phyloP scores from a whole-genome alignment of 352 stramenopile species.

The Globisporangium iwayamae region DNA sequence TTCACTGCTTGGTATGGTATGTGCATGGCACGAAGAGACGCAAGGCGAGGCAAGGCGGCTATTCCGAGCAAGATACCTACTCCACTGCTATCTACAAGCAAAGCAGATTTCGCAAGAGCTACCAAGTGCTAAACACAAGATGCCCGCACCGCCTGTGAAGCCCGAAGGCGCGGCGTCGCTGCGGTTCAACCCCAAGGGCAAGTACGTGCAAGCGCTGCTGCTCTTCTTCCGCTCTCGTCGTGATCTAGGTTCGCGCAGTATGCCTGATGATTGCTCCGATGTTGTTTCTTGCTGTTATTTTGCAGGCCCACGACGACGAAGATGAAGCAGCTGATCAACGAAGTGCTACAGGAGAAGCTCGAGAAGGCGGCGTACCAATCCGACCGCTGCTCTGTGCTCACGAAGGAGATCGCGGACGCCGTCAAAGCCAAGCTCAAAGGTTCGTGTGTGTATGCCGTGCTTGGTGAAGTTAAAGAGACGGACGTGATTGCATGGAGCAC shows the following conservation, averaged over 20 bases:
- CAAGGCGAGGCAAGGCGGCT: neutral
- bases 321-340: constrained; percentile 73
- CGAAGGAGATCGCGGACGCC: constrained; percentile 84
- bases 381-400: constrained; percentile 68
- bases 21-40: neutral
- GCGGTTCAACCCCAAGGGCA: constrained; percentile 57
- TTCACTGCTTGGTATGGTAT: too few relatives aligned
- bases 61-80: neutral
- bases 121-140: constrained; percentile 7
- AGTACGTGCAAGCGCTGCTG: constrained; percentile 17
- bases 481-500: too few relatives aligned
- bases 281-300: neutral
- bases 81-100: neutral
- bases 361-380: constrained; percentile 63
- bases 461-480: too few relatives aligned
- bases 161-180: constrained; percentile 38
- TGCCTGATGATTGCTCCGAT: neutral
- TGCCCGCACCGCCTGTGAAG: constrained; percentile 36
- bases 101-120: constrained; percentile 8
- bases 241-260: neutral
- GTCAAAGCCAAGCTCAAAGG: constrained; percentile 85
- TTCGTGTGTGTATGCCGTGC: constrained; percentile 12
- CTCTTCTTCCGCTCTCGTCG: too few relatives aligned
- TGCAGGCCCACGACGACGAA: constrained; percentile 66
- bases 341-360: constrained; percentile 69